Base-by-base conservation (phyloP, 371 early-diverging fungal species). In the Circinella minor region DNA sequence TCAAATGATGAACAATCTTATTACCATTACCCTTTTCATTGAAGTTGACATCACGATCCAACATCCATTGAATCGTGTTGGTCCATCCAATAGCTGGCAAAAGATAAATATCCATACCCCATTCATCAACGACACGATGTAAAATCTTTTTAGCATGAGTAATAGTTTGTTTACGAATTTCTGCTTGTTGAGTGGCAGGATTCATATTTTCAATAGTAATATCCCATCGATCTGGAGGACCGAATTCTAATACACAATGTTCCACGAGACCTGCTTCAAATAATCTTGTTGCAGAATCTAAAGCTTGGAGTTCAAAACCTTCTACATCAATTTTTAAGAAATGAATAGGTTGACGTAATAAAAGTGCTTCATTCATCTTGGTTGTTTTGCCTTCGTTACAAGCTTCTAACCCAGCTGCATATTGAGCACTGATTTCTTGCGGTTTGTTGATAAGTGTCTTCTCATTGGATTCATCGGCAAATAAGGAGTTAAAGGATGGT, bases 291-390 rank as follows among this genome's bases (percentile, higher is more conserved):
- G 83, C 83, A 10, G 80, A 79, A 36, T 77, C 77, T 10, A 83
- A 67, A 9, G 83, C 81, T 36, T 74, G 77, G 20, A 83, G 43
- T 51, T 83, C 83, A 63, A 83, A 83, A 13, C 83, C 83, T 72
- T 83, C 83, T 3, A 83, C 83, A 61, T 83, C 83, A 54, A 83
- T 78, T 74, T 83, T 83, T 36, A 83, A 68, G 62, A 83, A 83
- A 68, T 83, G 83, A 55, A 83, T 81, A 14, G 81, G 83, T 14
- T 81, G 73, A 17, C 77, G 75, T 34, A 79, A 69, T 15, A 74
- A n/a, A 8, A 83, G 61, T 4, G 73, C 55, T 61, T 77, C 70
- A 11, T 66, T 47, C 17, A 77, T 68, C 39, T 27, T 61, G 17
- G 46, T 27, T 6, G 38, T 63, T 7, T 4, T 48, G 36, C 49